Evolutionary conservation across 208 protist genomes (phyloP).

Genomic region (Acanthamoeba sp.): DNA sequence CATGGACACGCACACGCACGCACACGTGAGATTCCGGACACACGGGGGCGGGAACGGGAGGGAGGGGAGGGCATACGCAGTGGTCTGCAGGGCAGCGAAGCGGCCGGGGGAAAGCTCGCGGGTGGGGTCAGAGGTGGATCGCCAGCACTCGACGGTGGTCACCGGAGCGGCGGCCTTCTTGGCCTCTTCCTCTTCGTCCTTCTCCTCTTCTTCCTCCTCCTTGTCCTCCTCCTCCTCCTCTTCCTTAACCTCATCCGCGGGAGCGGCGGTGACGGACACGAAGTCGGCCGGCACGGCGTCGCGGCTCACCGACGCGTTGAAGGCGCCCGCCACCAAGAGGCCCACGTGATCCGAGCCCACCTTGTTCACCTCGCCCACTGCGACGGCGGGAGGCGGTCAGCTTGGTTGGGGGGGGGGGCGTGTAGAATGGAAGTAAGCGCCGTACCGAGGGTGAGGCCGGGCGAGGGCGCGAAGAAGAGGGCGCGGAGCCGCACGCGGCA

Average conservation of each 20-base stretch:
- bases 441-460: constrained; percentile 20
- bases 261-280: not conserved
- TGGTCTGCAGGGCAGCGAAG: not conserved
- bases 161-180: not conserved
- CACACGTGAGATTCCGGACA: not conserved
- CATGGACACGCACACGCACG: no score
- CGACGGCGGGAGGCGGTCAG: not conserved
- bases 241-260: not conserved
- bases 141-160: not conserved
- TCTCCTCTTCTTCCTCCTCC: not conserved
- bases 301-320: constrained; percentile 38
- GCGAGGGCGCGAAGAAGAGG: constrained; percentile 29
- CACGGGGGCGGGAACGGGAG: not conserved
- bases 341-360: constrained; percentile 58
- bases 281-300: not conserved
- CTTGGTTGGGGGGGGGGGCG: not conserved
- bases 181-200: not conserved
- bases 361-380: constrained; percentile 61
- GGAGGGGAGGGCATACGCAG: not conserved
- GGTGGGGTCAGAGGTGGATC: not conserved
- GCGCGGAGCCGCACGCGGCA: not conserved
- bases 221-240: not conserved
- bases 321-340: constrained; percentile 11
- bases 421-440: not conserved
- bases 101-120: not conserved